These are phyloP conservation scores for Medicago lupulina DNA, from an alignment of 306 rosid species.

Conservation along the genomic window DNA sequence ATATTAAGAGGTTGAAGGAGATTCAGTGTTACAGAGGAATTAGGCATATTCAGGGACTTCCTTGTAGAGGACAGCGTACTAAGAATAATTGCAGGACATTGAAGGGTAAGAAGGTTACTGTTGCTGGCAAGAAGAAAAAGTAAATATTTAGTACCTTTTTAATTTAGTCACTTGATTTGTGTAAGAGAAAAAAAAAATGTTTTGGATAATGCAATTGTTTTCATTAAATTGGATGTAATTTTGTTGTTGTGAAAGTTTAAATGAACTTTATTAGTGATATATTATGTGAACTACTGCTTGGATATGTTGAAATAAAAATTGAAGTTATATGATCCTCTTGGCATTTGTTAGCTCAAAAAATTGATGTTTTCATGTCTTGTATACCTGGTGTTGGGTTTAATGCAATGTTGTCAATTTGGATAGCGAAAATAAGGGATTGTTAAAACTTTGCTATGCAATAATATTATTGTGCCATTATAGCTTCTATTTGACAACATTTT, in stretches of 20 bases:
- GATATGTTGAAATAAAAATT: neutral
- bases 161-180: constrained; percentile 1
- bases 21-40: constrained; percentile 94
- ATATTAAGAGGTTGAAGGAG: constrained; percentile 87
- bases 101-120: constrained; percentile 88
- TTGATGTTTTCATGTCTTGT: neutral
- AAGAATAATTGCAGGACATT: constrained; percentile 93
- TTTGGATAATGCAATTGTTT: constrained; percentile 28
- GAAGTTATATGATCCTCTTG: constrained; percentile 15
- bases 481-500: no score
- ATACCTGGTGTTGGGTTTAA: constrained; percentile 9
- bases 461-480: no score
- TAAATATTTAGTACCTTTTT: neutral
- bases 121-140: constrained; percentile 89
- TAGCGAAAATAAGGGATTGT: no score
- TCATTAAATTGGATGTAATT: constrained; percentile 31
- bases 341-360: neutral
- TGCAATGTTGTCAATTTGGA: neutral
- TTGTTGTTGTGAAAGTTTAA: constrained; percentile 28
- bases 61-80: constrained; percentile 93
- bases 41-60: constrained; percentile 88
- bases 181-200: constrained; percentile 1
- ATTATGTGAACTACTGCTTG: constrained; percentile 1
- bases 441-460: no score
- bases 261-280: constrained; percentile 20